Conservation (phyloP, 2,329 filamentous ascomycete genomes). For the Aphanocladium album region DNA sequence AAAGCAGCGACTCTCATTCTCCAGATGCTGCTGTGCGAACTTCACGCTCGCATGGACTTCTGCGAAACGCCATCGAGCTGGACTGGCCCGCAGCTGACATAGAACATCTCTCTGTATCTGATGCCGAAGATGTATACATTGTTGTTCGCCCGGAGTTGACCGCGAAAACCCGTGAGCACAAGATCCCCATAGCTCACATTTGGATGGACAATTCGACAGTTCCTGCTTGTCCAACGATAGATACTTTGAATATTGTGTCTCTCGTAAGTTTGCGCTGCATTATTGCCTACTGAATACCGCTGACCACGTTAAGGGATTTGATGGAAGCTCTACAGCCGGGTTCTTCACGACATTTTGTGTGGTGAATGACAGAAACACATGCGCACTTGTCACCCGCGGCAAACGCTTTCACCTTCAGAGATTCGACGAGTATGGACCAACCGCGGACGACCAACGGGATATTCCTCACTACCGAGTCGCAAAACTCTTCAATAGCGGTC, state of each 20-base stretch:
- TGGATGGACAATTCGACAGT: constrained; percentile 13
- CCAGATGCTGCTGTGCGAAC: not conserved
- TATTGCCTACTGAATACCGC: not conserved
- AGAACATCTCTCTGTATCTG: constrained; percentile 17
- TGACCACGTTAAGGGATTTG: constrained; percentile 13
- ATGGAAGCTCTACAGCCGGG: constrained; percentile 20
- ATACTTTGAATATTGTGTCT: constrained; percentile 17
- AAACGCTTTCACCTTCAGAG: constrained; percentile 22
- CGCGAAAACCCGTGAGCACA: constrained; percentile 17
- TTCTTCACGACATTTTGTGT: constrained; percentile 27
- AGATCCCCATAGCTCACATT: constrained; percentile 20
- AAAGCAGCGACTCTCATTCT: not conserved
- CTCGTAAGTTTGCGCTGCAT: constrained; percentile 12
- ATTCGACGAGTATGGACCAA: constrained; percentile 6
- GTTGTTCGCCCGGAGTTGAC: constrained; percentile 20
- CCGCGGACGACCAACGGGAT: constrained; percentile 15
- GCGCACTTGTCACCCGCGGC: constrained; percentile 23
- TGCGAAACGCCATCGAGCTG: constrained; percentile 1
- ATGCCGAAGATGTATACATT: constrained; percentile 17
- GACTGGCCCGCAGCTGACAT: constrained; percentile 20
- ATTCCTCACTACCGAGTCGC: constrained; percentile 25
- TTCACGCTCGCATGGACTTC: not conserved
- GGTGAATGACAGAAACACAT: constrained; percentile 18
- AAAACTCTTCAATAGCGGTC: constrained; percentile 20
- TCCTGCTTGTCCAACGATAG: not conserved